Evolutionary conservation across 148 eudicot genomes (phyloP).

Genomic region (Rhododendron kiyosumense): DNA sequence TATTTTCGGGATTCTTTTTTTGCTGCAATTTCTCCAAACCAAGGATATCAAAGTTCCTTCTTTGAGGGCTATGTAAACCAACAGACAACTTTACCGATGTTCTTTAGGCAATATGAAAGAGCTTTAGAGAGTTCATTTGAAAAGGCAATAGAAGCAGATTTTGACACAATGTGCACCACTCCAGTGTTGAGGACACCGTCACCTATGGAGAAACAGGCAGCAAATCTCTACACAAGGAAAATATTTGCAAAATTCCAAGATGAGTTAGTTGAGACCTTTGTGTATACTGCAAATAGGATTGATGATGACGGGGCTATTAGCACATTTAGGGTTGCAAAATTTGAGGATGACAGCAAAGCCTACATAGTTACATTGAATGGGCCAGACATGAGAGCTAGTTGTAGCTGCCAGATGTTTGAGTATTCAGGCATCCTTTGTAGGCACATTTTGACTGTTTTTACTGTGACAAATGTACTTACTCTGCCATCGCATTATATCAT

Average conservation of each 20-base stretch:
- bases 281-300: constrained; percentile 80
- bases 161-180: constrained; percentile 55
- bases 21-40: constrained; percentile 59
- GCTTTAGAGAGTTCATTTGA: constrained; percentile 78
- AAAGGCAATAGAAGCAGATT: constrained; percentile 86
- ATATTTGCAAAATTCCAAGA: constrained; percentile 85
- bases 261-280: constrained; percentile 94
- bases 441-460: constrained; percentile 82
- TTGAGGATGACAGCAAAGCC: constrained; percentile 74
- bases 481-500: constrained; percentile 83
- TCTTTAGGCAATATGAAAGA: constrained; percentile 92
- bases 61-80: constrained; percentile 77
- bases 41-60: constrained; percentile 57
- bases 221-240: constrained; percentile 68
- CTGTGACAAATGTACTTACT: constrained; percentile 88
- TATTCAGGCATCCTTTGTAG: constrained; percentile 85
- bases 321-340: constrained; percentile 82
- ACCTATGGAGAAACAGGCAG: constrained; percentile 96
- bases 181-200: constrained; percentile 84
- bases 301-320: constrained; percentile 63
- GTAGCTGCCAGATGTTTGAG: constrained; percentile 95
- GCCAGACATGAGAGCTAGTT: constrained; percentile 64
- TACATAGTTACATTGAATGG: constrained; percentile 59
- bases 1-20: constrained; percentile 85
- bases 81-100: constrained; percentile 75